Evolutionary conservation across 139 green algal species (phyloP), one percentile per base, ranked within the genome.

Genomic region (Pseudopediastrum boryanum): DNA sequence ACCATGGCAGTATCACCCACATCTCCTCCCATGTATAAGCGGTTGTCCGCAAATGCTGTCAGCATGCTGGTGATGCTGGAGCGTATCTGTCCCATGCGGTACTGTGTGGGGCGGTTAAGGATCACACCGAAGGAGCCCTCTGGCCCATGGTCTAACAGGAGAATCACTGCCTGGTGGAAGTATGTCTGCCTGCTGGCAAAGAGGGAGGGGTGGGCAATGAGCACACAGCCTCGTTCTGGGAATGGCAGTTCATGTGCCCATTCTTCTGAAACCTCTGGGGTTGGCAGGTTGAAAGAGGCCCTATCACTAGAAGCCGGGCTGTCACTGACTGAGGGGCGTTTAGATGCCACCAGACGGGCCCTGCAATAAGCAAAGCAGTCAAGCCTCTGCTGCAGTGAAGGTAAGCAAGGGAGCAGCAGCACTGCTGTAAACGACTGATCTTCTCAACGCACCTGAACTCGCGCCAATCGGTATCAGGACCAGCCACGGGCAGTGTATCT

Each of bases 141-240:
- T 56, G 71, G 71, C 38, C 71, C 71, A 21, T 78, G 71, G 71
- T 78, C 71, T n/a, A 78, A n/a, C 35, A 78, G 71, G n/a, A 78
- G 71, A n/a, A 78, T 78, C 10, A 67, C 71, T 13, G 71, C 71
- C 71, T 78, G 71, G 52, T 78, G 67, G 36, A 78, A 78, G 52
- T 78, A 78, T 19, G 51, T 67, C 52, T 78, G 71, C 21, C 71
- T 50, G 52, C 67, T 52, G 23, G 52, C 39, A 52, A 78, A 78
- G 52, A 78, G 66, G 52, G 66, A 78, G 39, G 71, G 71, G 46
- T 78, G 71, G 16, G 71, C 71, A n/a, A 78, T 27, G n/a, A 78
- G 39, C 7, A 78, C 38, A 35, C 71, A 78, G 19, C 71, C 71
- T 44, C 52, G 33, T 52, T 78, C 71, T 19, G 71, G 71, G 38